Base-by-base conservation (phyloP, 352 stramenopile species). In the Paralagenidium karlingii region DNA sequence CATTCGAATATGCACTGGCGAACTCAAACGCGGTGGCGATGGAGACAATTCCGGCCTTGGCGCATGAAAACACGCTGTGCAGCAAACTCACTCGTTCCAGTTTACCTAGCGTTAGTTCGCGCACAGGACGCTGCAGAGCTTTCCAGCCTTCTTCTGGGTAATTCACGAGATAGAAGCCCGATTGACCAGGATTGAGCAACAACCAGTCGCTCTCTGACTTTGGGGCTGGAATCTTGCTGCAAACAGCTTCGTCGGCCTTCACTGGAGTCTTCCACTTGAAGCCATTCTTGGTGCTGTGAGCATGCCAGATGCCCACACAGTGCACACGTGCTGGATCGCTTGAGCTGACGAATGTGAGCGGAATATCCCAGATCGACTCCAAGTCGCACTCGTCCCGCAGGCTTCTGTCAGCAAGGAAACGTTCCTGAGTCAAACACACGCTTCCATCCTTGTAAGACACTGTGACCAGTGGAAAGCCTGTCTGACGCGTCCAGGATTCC, bases 131-230 rank as follows among this genome's bases (percentile, higher is more conserved):
- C 38, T 78, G 60, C 12, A 97, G 67, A n/a, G 64, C 61, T 12
- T 68, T 56, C 60, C 94, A 90, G 55, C 92, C 91, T 40, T 74
- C 58, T 2, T 67, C 47, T 0, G 80, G 82, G 55, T 96, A 96
- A 36, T 95, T 90, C 15, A 98, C 91, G 19, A 96, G 68, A 68
- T 96, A 96, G 30, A 96, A 95, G 1, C 94, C 90, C 44, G 96
- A 80, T 52, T 98, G 94, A 36, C 82, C 75, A 7, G 86, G 79
- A 64, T 99, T 99, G 22, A 98, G 55, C 55, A 98, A 97, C 37
- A 98, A 69, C 87, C 88, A 99, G 27, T 62, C 68, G 12, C 49
- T 61, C 5, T 63, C 54, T 13, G 43, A 47, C 8, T 22, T 32
- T 12, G 27, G 10, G 10, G 47, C 28, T 0, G 34, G 16, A 9